Conservation (phyloP, 306 rosid species). For the Casuarina cunninghamiana region DNA sequence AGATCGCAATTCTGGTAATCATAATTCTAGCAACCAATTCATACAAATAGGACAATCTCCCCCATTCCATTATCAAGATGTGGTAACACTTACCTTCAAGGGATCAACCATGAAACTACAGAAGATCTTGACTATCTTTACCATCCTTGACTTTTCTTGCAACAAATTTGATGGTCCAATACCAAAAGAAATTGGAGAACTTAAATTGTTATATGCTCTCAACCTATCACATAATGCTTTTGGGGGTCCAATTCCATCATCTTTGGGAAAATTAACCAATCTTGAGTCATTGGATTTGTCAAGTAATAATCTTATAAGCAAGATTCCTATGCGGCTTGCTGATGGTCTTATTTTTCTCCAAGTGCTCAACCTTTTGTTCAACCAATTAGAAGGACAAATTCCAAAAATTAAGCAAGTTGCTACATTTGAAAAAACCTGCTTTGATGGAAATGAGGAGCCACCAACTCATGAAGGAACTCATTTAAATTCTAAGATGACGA, state of each 20-base stretch:
- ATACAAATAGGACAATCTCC: not conserved
- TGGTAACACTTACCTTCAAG: slow-evolving; percentile 10
- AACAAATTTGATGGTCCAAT: too few species aligned
- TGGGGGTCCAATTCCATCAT: too few species aligned
- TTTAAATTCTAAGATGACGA: too few species aligned
- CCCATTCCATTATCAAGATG: slow-evolving; percentile 31
- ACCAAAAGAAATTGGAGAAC: too few species aligned
- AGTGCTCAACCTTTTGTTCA: slow-evolving; percentile 34
- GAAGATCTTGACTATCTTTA: not conserved
- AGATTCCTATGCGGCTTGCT: slow-evolving; percentile 28
- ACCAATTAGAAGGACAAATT: slow-evolving; percentile 31
- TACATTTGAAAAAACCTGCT: too few species aligned
- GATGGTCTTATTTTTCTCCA: slow-evolving; percentile 21
- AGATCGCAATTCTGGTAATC: too few species aligned
- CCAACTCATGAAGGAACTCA: too few species aligned
- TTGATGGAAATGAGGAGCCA: too few species aligned
- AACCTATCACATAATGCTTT: too few species aligned
- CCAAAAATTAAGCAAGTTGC: not conserved
- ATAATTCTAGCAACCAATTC: too few species aligned
- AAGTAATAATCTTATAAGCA: slow-evolving; percentile 11
- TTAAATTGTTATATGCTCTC: too few species aligned
- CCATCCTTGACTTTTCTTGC: not conserved
- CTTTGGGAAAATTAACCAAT: too few species aligned
- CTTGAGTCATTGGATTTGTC: slow-evolving; percentile 12
- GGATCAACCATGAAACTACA: slow-evolving; percentile 13